Evolutionary conservation across 2,329 filamentous ascomycete species (phyloP), one percentile per base, ranked within the genome.

Genomic region (Penicillium nordicum): DNA sequence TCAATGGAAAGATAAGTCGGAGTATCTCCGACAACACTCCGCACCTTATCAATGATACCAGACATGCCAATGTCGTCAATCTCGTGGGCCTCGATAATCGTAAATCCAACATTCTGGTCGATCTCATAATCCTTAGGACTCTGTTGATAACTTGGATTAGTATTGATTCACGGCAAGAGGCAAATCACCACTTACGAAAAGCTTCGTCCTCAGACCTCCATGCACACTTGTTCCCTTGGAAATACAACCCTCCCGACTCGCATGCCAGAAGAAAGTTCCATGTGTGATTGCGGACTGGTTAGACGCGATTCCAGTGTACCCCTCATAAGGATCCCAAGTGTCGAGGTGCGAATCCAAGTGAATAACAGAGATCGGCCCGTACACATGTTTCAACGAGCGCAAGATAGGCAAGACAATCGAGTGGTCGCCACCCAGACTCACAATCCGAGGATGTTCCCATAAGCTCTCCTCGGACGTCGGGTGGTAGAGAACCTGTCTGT

Each of bases 1-100:
- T 73, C 70, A 54, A 72, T 67, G 16, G 62, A 66, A 6, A 73
- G 58, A 48, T 73, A 73, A 5, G 68, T 64, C 1, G 69, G 66
- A 9, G 54, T 63, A 25, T 64, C 44, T 3, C 57, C 58, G 1
- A 67, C 63, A 23, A 57, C 57, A 12, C 60, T 53, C 23, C 59
- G 18, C 4, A 60, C 64, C 29, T 54, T 46, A n/a, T 63, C 41
- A 9, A 68, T 46, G 21, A 69, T 61, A 1, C 64, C 67, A 1
- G 58, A 42, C 2, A 63, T 53, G 4, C 66, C 67, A 29, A 69
- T 64, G 3, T 60, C 62, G 43, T 68, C 66, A 37, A 69, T 67
- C 21, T 68, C 66, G 3, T 64, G 54, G 0, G 66, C 64, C 47
- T 63, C 63, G 12, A 69, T 66, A 6, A 62, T 57, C 3, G 59